Evolutionary conservation across 2,329 filamentous ascomycete genomes (phyloP).

Genomic region (Claviceps sp.): DNA sequence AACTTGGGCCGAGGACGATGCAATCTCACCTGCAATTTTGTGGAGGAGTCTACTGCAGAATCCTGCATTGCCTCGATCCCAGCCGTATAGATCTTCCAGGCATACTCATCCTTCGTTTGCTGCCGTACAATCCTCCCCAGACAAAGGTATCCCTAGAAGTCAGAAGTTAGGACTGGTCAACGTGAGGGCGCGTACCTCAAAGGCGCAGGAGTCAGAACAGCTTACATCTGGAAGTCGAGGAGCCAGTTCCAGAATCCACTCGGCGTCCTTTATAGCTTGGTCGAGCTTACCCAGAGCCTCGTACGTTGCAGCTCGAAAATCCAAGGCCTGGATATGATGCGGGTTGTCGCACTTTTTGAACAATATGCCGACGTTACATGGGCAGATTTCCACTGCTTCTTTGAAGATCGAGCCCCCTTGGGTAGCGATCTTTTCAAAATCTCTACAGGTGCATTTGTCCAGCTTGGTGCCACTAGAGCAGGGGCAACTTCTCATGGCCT

Average conservation of each 20-base stretch:
- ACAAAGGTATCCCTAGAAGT: slow-evolving; percentile 26
- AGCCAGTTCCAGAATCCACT: slow-evolving; percentile 30
- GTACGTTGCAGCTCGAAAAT: slow-evolving; percentile 27
- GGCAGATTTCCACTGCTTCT: slow-evolving; percentile 26
- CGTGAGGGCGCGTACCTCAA: no score
- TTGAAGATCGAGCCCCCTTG: slow-evolving; percentile 24
- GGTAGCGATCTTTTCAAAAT: slow-evolving; percentile 21
- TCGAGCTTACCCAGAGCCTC: slow-evolving; percentile 24
- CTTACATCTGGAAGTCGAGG: slow-evolving; percentile 27
- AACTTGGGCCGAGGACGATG: neutral
- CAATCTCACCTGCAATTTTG: slow-evolving; percentile 20
- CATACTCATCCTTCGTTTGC: slow-evolving; percentile 23
- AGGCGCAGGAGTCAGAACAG: neutral
- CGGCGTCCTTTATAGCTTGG: slow-evolving; percentile 25
- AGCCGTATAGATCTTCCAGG: slow-evolving; percentile 26
- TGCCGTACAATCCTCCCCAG: slow-evolving; percentile 26
- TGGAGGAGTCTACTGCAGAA: slow-evolving; percentile 14
- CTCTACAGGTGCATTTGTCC: slow-evolving; percentile 3
- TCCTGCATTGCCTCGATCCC: slow-evolving; percentile 21
- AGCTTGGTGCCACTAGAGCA: slow-evolving; percentile 21
- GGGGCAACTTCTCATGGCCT: slow-evolving; percentile 24
- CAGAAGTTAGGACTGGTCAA: no score
- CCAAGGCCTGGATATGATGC: slow-evolving; percentile 26
- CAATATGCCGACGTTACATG: slow-evolving; percentile 18
- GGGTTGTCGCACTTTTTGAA: slow-evolving; percentile 21